A percentile compares a stretch with the other conserved stretches of the same genome.
Conservation (phyloP, 2,329 filamentous ascomycete species). For the Esteya vermicola region DNA sequence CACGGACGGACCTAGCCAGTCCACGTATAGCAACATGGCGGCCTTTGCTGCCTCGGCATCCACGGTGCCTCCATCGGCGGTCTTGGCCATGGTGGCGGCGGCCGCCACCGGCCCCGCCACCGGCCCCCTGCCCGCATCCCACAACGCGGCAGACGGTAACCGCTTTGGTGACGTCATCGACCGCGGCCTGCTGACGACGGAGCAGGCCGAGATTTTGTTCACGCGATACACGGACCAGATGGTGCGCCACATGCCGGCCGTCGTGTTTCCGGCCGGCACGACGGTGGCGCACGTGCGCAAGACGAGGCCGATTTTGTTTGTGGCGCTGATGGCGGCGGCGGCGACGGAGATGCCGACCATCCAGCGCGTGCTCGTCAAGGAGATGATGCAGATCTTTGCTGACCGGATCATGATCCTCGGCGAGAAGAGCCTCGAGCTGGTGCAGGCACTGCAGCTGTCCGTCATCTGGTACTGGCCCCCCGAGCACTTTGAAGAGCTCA, state of each 20-base stretch:
- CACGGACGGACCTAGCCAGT: too few relatives aligned
- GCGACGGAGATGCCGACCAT: conserved; percentile 39
- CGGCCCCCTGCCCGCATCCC: too few relatives aligned
- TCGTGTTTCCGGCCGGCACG: conserved; percentile 41
- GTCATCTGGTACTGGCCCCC: conserved; percentile 81
- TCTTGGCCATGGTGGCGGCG: too few relatives aligned
- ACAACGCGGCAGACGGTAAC: too few relatives aligned
- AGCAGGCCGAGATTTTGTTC: conserved; percentile 40
- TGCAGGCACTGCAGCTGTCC: conserved; percentile 62
- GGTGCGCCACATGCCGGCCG: conserved; percentile 45
- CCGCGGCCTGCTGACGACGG: conserved; percentile 41
- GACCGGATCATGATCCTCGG: conserved; percentile 61
- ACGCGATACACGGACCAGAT: conserved; percentile 44
- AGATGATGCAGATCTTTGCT: conserved; percentile 59
- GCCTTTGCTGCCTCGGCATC: too few relatives aligned
- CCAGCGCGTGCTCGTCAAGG: conserved; percentile 49
- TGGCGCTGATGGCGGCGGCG: conserved; percentile 55
- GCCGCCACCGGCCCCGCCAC: too few relatives aligned
- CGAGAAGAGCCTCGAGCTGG: conserved; percentile 69
- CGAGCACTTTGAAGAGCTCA: conserved; percentile 70
- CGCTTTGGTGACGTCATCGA: conserved; percentile 37
- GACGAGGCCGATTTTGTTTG: conserved; percentile 51
- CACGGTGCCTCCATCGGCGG: too few relatives aligned
- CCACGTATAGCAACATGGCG: conserved; percentile 1
- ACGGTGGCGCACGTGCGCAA: conserved; percentile 41